Percentiles rank a stretch among this genome's conserved stretches.
Evolutionary conservation across 345 rosid species (phyloP).

Genomic region (Aegle marmelos): DNA sequence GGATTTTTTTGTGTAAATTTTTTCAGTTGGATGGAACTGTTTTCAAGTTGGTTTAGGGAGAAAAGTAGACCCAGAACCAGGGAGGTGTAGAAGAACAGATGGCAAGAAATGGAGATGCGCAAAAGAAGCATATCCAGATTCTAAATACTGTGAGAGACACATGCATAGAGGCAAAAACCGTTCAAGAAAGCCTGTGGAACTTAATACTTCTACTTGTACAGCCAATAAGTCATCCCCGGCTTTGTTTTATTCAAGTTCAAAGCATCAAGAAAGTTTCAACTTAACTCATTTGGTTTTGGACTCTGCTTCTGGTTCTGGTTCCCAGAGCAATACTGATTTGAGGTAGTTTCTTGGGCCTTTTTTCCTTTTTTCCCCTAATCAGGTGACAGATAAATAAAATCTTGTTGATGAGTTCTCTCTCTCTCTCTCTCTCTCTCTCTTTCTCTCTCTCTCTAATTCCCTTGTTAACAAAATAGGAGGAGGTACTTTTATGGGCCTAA

Average conservation of each 20-base stretch:
- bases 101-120: slow-evolving; percentile 99
- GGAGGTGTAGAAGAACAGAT: slow-evolving; percentile 90
- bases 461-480: slow-evolving; percentile 33
- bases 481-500: slow-evolving; percentile 52
- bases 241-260: neutral
- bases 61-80: slow-evolving; percentile 88
- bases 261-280: slow-evolving; percentile 26
- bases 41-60: slow-evolving; percentile 73
- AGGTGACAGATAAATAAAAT: neutral
- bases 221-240: slow-evolving; percentile 21
- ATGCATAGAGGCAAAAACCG: slow-evolving; percentile 97
- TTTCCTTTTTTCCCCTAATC: neutral
- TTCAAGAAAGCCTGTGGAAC: slow-evolving; percentile 96
- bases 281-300: slow-evolving; percentile 42
- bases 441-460: too few relatives aligned
- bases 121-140: slow-evolving; percentile 85
- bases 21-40: slow-evolving; percentile 74
- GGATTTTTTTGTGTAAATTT: neutral
- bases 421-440: neutral
- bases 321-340: slow-evolving; percentile 40
- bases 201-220: slow-evolving; percentile 13
- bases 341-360: slow-evolving; percentile 32
- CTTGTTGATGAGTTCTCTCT: slow-evolving; percentile 1
- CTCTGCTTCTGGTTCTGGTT: slow-evolving; percentile 35
- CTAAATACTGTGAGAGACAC: slow-evolving; percentile 92